Percentiles rank a stretch among this genome's conserved stretches.
These are phyloP conservation scores for Dendrothele bispora DNA, from an alignment of 768 basidiomycete genomes.

Conservation along the genomic window DNA sequence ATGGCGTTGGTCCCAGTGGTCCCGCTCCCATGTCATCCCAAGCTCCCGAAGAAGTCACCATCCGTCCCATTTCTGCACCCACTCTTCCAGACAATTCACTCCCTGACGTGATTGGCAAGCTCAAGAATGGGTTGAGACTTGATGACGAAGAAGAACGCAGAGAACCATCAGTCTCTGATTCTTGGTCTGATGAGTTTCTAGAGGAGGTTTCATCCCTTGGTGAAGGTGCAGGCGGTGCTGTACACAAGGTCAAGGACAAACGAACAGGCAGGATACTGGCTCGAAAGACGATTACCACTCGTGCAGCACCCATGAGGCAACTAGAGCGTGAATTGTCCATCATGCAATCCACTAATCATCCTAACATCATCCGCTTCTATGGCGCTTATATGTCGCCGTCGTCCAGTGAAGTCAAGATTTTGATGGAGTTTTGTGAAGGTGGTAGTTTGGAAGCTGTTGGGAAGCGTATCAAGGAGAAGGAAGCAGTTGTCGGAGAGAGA, in stretches of 20 bases:
- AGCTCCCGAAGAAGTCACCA: constrained; percentile 38
- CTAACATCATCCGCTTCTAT: constrained; percentile 89
- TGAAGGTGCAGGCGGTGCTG: constrained; percentile 95
- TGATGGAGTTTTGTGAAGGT: constrained; percentile 90
- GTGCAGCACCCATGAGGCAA: constrained; percentile 89
- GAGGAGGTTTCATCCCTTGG: constrained; percentile 81
- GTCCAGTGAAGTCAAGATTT: constrained; percentile 89
- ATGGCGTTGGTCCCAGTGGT: constrained; percentile 42
- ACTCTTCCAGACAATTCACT: too few relatives aligned
- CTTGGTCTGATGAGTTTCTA: constrained; percentile 71
- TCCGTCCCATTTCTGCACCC: constrained; percentile 33
- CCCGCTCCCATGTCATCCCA: constrained; percentile 22
- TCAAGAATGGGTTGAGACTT: constrained; percentile 10
- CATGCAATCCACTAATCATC: constrained; percentile 78
- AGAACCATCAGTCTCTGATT: constrained; percentile 22
- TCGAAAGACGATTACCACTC: constrained; percentile 90
- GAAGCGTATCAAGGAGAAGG: constrained; percentile 76
- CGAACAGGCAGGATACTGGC: constrained; percentile 83
- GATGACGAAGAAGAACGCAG: constrained; percentile 21
- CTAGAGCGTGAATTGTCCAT: constrained; percentile 90
- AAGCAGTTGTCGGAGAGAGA: constrained; percentile 79
- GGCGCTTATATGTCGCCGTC: constrained; percentile 90
- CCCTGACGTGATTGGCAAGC: too few relatives aligned
- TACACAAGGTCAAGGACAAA: constrained; percentile 88
- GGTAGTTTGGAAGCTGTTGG: constrained; percentile 89